Evolutionary conservation across 129 eudicot species (phyloP).

Genomic region (Pittosporum tobira): DNA sequence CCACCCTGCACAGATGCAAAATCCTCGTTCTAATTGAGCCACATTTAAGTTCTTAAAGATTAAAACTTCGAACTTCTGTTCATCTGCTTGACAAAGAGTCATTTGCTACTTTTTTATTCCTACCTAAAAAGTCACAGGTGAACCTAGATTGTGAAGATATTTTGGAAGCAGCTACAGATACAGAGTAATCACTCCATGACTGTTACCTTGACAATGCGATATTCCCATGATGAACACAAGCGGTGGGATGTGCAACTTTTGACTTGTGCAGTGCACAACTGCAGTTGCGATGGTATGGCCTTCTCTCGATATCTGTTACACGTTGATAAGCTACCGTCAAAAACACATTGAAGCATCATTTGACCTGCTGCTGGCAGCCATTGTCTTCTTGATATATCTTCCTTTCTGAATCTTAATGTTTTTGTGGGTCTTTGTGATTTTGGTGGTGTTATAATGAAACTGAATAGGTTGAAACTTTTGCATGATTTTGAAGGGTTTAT

Average conservation of each 20-base stretch:
- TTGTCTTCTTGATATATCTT: not conserved
- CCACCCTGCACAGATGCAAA: too few relatives aligned
- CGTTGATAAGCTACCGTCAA: slow-evolving; percentile 17
- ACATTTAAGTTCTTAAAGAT: too few relatives aligned
- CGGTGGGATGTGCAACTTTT: not conserved
- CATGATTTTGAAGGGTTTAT: slow-evolving; percentile 12
- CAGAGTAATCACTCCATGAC: not conserved
- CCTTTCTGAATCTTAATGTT: not conserved
- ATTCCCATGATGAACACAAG: not conserved
- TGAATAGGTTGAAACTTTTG: slow-evolving; percentile 2
- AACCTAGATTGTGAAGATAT: slow-evolving; percentile 3
- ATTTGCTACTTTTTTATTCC: slow-evolving; percentile 1
- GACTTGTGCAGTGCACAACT: slow-evolving; percentile 15
- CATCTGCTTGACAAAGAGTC: not conserved
- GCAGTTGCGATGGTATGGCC: slow-evolving; percentile 28
- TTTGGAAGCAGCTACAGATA: not conserved
- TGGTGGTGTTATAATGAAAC: not conserved
- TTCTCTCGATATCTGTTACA: slow-evolving; percentile 9
- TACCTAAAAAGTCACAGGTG: not conserved
- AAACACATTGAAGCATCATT: slow-evolving; percentile 3
- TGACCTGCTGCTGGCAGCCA: slow-evolving; percentile 5
- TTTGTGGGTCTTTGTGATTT: not conserved
- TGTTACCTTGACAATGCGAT: slow-evolving; percentile 7
- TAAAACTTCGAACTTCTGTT: too few relatives aligned
- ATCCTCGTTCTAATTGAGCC: too few relatives aligned